These are phyloP conservation scores for Trichoderma virens DNA, from an alignment of 495 filamentous ascomycete genomes.

Conservation along the genomic window DNA sequence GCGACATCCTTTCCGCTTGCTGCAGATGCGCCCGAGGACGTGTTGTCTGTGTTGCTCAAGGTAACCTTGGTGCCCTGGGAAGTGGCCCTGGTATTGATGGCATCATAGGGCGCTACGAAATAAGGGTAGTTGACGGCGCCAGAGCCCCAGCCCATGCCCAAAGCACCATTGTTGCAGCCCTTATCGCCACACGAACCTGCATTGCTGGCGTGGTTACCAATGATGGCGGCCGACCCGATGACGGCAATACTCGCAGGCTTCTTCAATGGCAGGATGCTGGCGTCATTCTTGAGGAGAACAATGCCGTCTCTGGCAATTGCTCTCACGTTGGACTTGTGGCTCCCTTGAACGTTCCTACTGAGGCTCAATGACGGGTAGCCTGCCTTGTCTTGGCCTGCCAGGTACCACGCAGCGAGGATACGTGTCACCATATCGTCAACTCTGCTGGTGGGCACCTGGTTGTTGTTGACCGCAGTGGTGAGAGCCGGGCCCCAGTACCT, in stretches of 20 bases:
- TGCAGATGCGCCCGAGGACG: slow-evolving; percentile 35
- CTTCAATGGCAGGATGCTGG: slow-evolving; percentile 51
- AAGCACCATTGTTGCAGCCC: slow-evolving; percentile 52
- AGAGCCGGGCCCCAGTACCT: slow-evolving; percentile 42
- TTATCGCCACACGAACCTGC: slow-evolving; percentile 39
- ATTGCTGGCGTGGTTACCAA: slow-evolving; percentile 47
- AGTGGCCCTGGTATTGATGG: slow-evolving; percentile 40
- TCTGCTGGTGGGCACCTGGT: slow-evolving; percentile 34
- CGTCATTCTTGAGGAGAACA: slow-evolving; percentile 72
- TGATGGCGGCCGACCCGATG: slow-evolving; percentile 67
- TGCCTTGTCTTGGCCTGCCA: slow-evolving; percentile 41
- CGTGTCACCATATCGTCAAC: slow-evolving; percentile 51
- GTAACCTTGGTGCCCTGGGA: slow-evolving; percentile 40
- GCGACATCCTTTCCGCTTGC: slow-evolving; percentile 50
- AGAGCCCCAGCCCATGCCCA: slow-evolving; percentile 59
- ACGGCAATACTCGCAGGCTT: slow-evolving; percentile 52
- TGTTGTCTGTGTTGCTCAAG: slow-evolving; percentile 45
- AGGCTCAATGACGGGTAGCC: slow-evolving; percentile 42
- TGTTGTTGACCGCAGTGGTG: slow-evolving; percentile 39
- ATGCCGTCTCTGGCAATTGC: slow-evolving; percentile 52
- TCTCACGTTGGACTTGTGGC: slow-evolving; percentile 50
- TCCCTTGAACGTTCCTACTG: slow-evolving; percentile 43
- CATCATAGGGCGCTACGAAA: slow-evolving; percentile 48
- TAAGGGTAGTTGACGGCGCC: slow-evolving; percentile 50
- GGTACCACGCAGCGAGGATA: slow-evolving; percentile 48